Conservation (phyloP, 805 yeast species). For the Wickerhamiella shivajii region DNA sequence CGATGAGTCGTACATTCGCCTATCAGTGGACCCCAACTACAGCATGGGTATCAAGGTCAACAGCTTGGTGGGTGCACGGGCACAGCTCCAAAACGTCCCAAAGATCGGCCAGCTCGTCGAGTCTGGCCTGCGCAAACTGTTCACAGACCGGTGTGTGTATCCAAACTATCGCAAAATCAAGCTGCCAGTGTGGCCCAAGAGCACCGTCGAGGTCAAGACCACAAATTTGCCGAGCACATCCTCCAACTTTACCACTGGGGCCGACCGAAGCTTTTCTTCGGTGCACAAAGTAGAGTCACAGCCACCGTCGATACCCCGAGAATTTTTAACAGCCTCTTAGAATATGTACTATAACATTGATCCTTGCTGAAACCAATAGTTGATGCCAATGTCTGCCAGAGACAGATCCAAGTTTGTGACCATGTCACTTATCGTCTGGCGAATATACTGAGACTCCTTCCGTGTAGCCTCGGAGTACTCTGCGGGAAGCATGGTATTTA, state of each 20-base stretch:
- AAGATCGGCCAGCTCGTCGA: constrained; percentile 78
- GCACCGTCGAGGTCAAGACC: neutral
- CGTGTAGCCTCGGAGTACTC: constrained; percentile 15
- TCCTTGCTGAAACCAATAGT: constrained; percentile 20
- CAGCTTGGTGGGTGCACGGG: constrained; percentile 82
- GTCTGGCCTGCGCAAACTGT: constrained; percentile 70
- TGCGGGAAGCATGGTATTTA: constrained; percentile 23
- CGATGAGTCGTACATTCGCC: constrained; percentile 53
- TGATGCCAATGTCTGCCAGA: constrained; percentile 21
- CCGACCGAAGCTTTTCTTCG: constrained; percentile 1
- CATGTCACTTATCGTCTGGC: constrained; percentile 14
- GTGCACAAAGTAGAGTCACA: too few species aligned
- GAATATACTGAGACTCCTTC: constrained; percentile 14
- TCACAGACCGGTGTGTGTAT: constrained; percentile 81
- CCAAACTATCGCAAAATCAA: constrained; percentile 80
- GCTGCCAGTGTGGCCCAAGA: constrained; percentile 34
- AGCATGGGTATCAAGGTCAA: constrained; percentile 76
- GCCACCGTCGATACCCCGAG: too few species aligned
- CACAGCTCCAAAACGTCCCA: constrained; percentile 86
- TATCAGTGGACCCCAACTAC: constrained; percentile 86
- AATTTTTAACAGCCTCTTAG: too few species aligned
- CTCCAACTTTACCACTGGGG: constrained; percentile 3
- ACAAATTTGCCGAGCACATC: too few species aligned
- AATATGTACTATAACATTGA: constrained; percentile 4
- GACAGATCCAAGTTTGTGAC: constrained; percentile 14